phyloP scores from a whole-genome alignment of 2,329 filamentous ascomycete species.

The Pseudocercospora crystallina region DNA sequence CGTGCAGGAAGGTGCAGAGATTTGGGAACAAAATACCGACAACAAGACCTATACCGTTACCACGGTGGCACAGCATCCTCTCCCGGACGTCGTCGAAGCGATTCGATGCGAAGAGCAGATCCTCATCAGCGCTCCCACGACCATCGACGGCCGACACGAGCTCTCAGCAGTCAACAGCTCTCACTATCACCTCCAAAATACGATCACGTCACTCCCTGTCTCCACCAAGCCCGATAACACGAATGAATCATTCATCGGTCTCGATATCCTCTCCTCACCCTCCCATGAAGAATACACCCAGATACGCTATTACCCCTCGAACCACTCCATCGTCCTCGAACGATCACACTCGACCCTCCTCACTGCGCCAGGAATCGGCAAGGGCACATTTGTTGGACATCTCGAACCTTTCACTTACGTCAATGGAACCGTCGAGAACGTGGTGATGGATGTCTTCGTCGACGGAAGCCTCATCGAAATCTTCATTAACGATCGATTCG shows the following conservation, averaged over 20 bases:
- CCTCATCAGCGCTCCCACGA: slow-evolving; percentile 19
- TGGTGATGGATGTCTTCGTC: slow-evolving; percentile 44
- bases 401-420: slow-evolving; percentile 42
- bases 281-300: slow-evolving; percentile 41
- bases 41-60: slow-evolving; percentile 41
- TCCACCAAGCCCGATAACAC: slow-evolving; percentile 29
- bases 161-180: slow-evolving; percentile 28
- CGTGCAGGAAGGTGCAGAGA: slow-evolving; percentile 12
- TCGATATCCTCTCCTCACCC: slow-evolving; percentile 43
- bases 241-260: slow-evolving; percentile 30
- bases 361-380: slow-evolving; percentile 34
- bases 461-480: slow-evolving; percentile 47
- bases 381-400: slow-evolving; percentile 42
- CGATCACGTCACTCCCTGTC: slow-evolving; percentile 29
- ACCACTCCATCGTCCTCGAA: slow-evolving; percentile 44
- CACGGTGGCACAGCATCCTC: slow-evolving; percentile 42
- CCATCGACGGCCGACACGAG: slow-evolving; percentile 18
- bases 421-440: slow-evolving; percentile 31
- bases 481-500: slow-evolving; percentile 42
- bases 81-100: slow-evolving; percentile 42
- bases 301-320: slow-evolving; percentile 43
- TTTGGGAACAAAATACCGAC: slow-evolving; percentile 7
- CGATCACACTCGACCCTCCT: slow-evolving; percentile 42
- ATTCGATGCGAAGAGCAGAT: slow-evolving; percentile 33
- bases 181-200: slow-evolving; percentile 38